Evolutionary conservation across 768 basidiomycete genomes (phyloP), one percentile per base, ranked within the genome.

Genomic region (Rhodotorula kratochvilovae): DNA sequence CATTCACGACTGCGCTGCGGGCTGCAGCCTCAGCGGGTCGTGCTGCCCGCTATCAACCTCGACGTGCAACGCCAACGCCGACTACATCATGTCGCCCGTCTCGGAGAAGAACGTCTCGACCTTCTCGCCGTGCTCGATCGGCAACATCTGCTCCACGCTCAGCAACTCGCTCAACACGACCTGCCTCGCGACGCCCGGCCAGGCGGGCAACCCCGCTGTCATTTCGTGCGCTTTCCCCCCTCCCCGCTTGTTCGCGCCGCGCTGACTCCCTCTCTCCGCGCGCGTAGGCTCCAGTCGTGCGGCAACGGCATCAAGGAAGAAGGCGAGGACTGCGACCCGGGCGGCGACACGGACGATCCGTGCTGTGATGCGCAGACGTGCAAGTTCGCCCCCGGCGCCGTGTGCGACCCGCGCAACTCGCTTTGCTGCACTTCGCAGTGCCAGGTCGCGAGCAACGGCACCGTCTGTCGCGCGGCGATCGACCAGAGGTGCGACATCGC

Each of bases 251-350:
- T 53, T 77, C 77, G 51, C 73, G n/a, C 39, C 5, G 2, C 3
- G 8, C 57, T 16, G 35, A 39, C 39, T 1, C 36, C 23, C 7
- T 53, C 27, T 36, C 29, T n/a, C n/a, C 33, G 16, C 2, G 11
- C 3, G 2, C 15, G 50, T 54, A 72, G 71, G 33, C 69, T 71
- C 8, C 67, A 72, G 33, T 48, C 63, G 45, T 78, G 76, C 59
- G 78, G 90, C 36, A 91, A 91, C 80, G 90, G 90, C 61, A 90
- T 91, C 71, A 87, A 90, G 62, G 90, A 90, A 78, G 79, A 76
- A 1, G 91, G 90, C 42, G 92, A 95, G 81, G 89, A 93, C 50
- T 93, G 92, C 79, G 91, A 95, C 80, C 91, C 91, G 0, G 87
- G 86, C 63, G 78, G 83, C 19, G 81, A 82, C 54, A 87, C 87